phyloP scores from a whole-genome alignment of 768 basidiomycete genomes.

The Boletus tomentosulus region DNA sequence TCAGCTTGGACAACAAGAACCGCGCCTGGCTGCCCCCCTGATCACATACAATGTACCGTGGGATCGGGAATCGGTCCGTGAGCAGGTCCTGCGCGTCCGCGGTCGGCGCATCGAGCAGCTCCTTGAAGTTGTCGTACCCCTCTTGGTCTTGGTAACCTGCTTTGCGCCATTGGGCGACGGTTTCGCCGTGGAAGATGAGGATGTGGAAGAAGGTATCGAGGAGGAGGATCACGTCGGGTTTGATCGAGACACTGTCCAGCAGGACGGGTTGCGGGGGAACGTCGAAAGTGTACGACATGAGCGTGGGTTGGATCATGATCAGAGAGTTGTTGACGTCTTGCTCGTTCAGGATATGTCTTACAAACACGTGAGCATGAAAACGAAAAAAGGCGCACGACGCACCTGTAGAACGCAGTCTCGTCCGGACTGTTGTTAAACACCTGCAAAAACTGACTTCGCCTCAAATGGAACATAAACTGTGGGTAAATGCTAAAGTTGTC shows the following conservation, averaged over 20 bases:
- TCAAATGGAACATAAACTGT: conserved; percentile 99
- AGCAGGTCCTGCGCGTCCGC: conserved; percentile 95
- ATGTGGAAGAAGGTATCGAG: conserved; percentile 99
- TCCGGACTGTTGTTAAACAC: conserved; percentile 99
- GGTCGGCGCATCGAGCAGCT: conserved; percentile 81
- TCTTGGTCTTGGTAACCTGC: conserved; percentile 98
- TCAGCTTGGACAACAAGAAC: conserved; percentile 94
- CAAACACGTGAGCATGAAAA: conserved; percentile 1
- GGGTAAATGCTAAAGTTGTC: conserved; percentile 99
- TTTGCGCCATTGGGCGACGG: conserved; percentile 96
- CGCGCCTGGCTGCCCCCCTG: conserved; percentile 97
- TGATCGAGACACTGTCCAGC: conserved; percentile 96
- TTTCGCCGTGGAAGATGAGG: conserved; percentile 98
- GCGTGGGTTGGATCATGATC: conserved; percentile 99
- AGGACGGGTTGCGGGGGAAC: conserved; percentile 88
- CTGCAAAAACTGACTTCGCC: conserved; percentile 96
- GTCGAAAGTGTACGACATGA: conserved; percentile 98
- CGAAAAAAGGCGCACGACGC: conserved; percentile 16
- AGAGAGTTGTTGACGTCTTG: conserved; percentile 99
- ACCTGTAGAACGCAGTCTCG: conserved; percentile 98
- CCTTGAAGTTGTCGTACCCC: conserved; percentile 98
- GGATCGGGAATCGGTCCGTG: conserved; percentile 93
- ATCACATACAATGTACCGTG: conserved; percentile 96
- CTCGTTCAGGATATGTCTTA: conserved; percentile 88
- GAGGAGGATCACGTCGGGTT: conserved; percentile 92